Base-by-base conservation (phyloP, 2,329 filamentous ascomycete genomes). In the Cercospora sesami region DNA sequence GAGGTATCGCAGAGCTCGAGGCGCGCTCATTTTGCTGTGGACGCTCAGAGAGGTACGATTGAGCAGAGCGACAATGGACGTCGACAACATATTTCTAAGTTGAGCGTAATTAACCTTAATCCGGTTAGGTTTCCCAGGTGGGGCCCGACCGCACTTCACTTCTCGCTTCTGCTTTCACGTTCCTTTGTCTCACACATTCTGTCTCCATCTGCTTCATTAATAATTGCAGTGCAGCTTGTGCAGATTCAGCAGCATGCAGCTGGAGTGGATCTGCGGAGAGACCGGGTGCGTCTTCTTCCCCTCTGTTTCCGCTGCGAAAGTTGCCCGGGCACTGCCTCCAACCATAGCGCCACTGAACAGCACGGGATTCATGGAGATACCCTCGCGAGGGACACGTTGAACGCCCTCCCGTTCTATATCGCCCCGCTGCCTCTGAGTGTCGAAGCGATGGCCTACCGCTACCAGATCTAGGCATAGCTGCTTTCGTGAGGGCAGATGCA, bases 1-100 rank as follows among this genome's bases (percentile, higher is more conserved):
- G 33, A 62, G 23, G 60, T 23, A 62, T 3, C 60, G 60, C 60
- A 62, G 26, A 51, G 60, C 60, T 48, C 60, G 36, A 45, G 60
- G 60, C 14, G 36, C 60, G 42, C 60, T 51, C 60, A 62, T 62
- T 18, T 23, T 58, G 23, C 16, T 9, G 26, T 58, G 53, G 12
- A 30, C 7, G 51, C 21, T 26, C 28, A n/a, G 23, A 26, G 28
- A 16, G 51, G 51, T 14, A 26, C 23, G 16, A 57, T 18, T 28
- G 53, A 31, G 14, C 23, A 30, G 53, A 58, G 53, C 21, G 53
- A 58, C 30, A 10, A 12, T 21, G 53, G 53, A 30, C 14, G 26
- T 58, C 26, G 12, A 58, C 16, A 26, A 23, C 45, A 51, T 51
- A 51, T 51, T 51, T 26, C 45, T 12, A 51, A 51, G 45, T 23